These are phyloP conservation scores for Alloascoidea africana DNA, from an alignment of 805 yeast species.

Conservation along the genomic window DNA sequence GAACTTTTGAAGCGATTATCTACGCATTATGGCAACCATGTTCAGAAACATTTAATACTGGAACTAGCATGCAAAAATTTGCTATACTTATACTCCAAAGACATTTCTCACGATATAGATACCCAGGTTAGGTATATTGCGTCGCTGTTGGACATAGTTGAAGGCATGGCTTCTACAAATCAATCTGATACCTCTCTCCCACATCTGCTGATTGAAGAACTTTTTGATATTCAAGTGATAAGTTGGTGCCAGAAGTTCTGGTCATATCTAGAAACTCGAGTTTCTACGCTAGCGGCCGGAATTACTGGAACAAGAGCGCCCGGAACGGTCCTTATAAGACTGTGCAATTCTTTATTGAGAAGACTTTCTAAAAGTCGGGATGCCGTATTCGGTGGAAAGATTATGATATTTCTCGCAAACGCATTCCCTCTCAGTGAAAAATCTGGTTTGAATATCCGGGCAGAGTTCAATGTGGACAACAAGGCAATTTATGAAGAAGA, in stretches of 20 bases:
- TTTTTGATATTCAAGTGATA: slow-evolving; percentile 16
- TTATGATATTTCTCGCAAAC: slow-evolving; percentile 17
- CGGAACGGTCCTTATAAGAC: slow-evolving; percentile 18
- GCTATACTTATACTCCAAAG: background rate
- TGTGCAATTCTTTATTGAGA: slow-evolving; percentile 18
- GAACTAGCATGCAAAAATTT: background rate
- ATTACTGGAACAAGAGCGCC: slow-evolving; percentile 16
- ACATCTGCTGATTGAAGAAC: slow-evolving; percentile 16
- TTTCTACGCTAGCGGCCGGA: slow-evolving; percentile 10
- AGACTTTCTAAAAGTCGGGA: slow-evolving; percentile 18
- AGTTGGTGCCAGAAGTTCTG: slow-evolving; percentile 20
- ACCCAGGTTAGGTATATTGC: background rate
- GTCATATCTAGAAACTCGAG: slow-evolving; percentile 17
- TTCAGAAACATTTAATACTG: background rate
- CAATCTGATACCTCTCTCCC: slow-evolving; percentile 10
- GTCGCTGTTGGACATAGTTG: slow-evolving; percentile 6
- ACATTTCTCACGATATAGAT: background rate
- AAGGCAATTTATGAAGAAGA: slow-evolving; percentile 13
- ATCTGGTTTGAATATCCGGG: slow-evolving; percentile 20
- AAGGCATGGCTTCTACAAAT: slow-evolving; percentile 8
- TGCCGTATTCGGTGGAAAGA: slow-evolving; percentile 18
- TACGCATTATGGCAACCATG: too few species aligned
- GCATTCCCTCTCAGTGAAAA: slow-evolving; percentile 20
- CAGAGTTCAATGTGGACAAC: slow-evolving; percentile 18
- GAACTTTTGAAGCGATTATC: too few species aligned